A percentile compares a stretch with the other conserved stretches of the same genome.
Conservation (phyloP, 306 rosid genomes). For the Ormosia semicastrata region DNA sequence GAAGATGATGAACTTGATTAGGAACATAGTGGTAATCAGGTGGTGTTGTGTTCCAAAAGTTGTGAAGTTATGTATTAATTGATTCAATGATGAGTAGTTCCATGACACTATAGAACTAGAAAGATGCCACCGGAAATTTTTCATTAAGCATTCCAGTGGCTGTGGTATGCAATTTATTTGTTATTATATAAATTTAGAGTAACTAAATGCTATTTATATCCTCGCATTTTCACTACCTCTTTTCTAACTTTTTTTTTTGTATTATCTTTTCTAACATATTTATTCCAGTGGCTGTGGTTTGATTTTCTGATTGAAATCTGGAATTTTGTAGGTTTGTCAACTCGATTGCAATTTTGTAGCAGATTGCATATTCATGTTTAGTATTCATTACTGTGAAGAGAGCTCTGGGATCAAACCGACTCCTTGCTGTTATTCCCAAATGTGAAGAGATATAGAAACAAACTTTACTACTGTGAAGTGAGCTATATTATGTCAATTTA, state of each 20-base stretch:
- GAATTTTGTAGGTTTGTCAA: conserved; percentile 33
- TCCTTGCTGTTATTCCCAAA: conserved; percentile 23
- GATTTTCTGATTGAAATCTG: conserved; percentile 13
- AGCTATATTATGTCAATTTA: conserved; percentile 26
- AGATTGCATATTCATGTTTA: conserved; percentile 30
- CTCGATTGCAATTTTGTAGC: conserved; percentile 43
- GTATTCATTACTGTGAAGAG: conserved; percentile 15
- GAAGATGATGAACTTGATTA: conserved; percentile 30
- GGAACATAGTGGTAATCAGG: background rate
- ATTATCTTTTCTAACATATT: no score
- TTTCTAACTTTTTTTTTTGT: background rate
- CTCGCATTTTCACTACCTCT: background rate
- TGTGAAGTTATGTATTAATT: background rate
- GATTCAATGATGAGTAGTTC: background rate
- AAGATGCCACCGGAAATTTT: conserved; percentile 20
- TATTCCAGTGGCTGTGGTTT: background rate
- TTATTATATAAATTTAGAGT: conserved; percentile 6
- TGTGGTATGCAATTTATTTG: background rate
- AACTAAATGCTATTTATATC: background rate
- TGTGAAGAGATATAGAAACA: background rate
- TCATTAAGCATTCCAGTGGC: conserved; percentile 22
- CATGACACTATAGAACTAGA: conserved; percentile 1
- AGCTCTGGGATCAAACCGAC: conserved; percentile 28
- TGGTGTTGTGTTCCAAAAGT: background rate
- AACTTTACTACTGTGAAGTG: conserved; percentile 16